Conservation (phyloP, 2,329 filamentous ascomycete genomes). For the Phaeosphaeria sp. region DNA sequence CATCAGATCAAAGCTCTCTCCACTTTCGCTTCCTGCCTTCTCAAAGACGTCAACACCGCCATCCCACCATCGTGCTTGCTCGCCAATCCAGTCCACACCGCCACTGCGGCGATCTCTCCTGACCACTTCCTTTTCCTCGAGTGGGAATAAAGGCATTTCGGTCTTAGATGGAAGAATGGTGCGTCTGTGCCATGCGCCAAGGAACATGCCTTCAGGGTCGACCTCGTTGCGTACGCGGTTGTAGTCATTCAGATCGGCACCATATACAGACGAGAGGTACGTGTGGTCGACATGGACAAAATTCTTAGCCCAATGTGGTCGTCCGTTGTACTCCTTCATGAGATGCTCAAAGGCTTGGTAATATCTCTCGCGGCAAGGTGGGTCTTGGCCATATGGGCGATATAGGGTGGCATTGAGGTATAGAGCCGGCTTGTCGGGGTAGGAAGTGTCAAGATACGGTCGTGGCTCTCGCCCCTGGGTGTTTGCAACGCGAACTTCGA, state of each 20-base stretch:
- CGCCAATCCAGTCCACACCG: slow-evolving; percentile 48
- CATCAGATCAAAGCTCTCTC: slow-evolving; percentile 55
- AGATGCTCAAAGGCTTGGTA: slow-evolving; percentile 91
- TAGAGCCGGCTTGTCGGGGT: slow-evolving; percentile 71
- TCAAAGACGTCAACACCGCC: slow-evolving; percentile 40
- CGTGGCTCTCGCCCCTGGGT: slow-evolving; percentile 60
- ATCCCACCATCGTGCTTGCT: slow-evolving; percentile 47
- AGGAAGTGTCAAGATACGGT: slow-evolving; percentile 76
- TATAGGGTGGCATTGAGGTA: slow-evolving; percentile 93
- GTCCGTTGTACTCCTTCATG: slow-evolving; percentile 82
- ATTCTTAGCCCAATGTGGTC: slow-evolving; percentile 94
- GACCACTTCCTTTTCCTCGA: slow-evolving; percentile 54
- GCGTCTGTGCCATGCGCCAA: slow-evolving; percentile 86
- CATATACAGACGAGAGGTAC: slow-evolving; percentile 73
- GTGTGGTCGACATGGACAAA: slow-evolving; percentile 66
- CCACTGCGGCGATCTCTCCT: slow-evolving; percentile 35
- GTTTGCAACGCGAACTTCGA: slow-evolving; percentile 88
- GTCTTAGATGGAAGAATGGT: slow-evolving; percentile 42
- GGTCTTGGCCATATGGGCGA: slow-evolving; percentile 78
- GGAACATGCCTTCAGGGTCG: slow-evolving; percentile 85
- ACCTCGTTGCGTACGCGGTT: slow-evolving; percentile 70
- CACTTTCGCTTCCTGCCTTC: slow-evolving; percentile 35
- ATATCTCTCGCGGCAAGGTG: slow-evolving; percentile 77
- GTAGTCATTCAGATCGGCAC: slow-evolving; percentile 70
- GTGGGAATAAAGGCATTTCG: slow-evolving; percentile 39